Base-by-base conservation (phyloP, 352 stramenopile species). In the Thraustotheca clavata region DNA sequence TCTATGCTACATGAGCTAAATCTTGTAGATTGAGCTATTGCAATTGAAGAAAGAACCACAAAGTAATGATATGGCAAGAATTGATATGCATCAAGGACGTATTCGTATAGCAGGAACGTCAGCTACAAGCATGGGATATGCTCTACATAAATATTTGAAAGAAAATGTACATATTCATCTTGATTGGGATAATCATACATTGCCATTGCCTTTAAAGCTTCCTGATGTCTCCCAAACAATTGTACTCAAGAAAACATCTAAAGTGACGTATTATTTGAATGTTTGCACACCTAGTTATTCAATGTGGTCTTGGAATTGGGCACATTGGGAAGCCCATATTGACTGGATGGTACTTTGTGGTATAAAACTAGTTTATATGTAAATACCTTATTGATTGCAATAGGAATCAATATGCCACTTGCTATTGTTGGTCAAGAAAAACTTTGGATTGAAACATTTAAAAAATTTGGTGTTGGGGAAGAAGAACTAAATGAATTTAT, bases 341-440 rank as follows among this genome's bases (percentile, higher is more conserved):
- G 89, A 97, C 76, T 97, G 88, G 88, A 94, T 96, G 80, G 87
- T 86, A 9, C 68, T 97, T n/a, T 94, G 89, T 54, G 89, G 81
- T 83, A 22, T 31, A n/a, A n/a, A n/a, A 31, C 2, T 82, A 38
- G 4, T n/a, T 38, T 4, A 4, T 39, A 7, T 18, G 48, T 43
- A 22, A 14, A 29, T 49, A 14, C 20, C n/a, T 12, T 59, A 6
- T 60, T 29, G 8, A 0, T 50, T 31, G 34, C 4, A 36, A 3
- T 24, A 83, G 74, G 80, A 8, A 89, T 97, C 73, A 97, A 97
- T 68, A 88, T 95, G 71, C 83, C 90, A n/a, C 63, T 97, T 59
- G 88, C 89, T 16, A 91, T 95, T 69, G 90, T 85, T 0, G 90
- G 89, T 6, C 87, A 96, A 63, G 88, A 96, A 62, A 88, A 91